Percentiles rank a stretch among this genome's conserved stretches.
Conservation (phyloP, 225 moss, liverwort and hornwort species). For the Polytrichum formosum region DNA sequence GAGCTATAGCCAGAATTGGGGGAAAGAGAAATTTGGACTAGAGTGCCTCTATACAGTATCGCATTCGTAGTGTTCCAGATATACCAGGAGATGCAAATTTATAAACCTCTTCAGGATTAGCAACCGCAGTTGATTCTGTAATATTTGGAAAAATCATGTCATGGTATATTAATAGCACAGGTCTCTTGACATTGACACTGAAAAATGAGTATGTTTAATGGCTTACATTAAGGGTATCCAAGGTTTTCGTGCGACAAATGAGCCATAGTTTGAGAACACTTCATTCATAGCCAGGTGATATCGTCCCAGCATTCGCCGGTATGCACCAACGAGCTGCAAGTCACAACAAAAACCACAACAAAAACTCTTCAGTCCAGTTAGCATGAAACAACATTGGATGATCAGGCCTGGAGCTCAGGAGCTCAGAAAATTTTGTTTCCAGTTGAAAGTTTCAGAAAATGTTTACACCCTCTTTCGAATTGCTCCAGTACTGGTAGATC, state of each 20-base stretch:
- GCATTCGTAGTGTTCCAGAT: too few species aligned
- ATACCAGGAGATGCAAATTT: too few species aligned
- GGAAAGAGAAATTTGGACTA: not conserved
- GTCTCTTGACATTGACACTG: not conserved
- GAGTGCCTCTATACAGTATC: too few species aligned
- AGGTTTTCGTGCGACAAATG: constrained; percentile 71
- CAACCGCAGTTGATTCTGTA: not conserved
- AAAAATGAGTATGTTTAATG: not conserved
- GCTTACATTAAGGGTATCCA: constrained; percentile 70
- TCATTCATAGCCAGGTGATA: constrained; percentile 75
- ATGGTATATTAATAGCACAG: not conserved
- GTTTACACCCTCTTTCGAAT: too few species aligned
- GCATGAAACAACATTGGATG: too few species aligned
- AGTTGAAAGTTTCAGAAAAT: too few species aligned
- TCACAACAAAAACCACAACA: not conserved
- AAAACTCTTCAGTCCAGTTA: too few species aligned
- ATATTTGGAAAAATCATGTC: not conserved
- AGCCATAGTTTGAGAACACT: constrained; percentile 72
- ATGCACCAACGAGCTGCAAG: constrained; percentile 31
- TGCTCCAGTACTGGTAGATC: too few species aligned
- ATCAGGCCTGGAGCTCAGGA: too few species aligned
- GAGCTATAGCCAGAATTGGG: too few species aligned
- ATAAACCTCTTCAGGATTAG: not conserved
- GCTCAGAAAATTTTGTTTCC: too few species aligned
- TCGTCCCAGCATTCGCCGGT: constrained; percentile 36